Evolutionary conservation across 2,329 filamentous ascomycete genomes (phyloP).

Genomic region (Aspergillus sclerotialis): DNA sequence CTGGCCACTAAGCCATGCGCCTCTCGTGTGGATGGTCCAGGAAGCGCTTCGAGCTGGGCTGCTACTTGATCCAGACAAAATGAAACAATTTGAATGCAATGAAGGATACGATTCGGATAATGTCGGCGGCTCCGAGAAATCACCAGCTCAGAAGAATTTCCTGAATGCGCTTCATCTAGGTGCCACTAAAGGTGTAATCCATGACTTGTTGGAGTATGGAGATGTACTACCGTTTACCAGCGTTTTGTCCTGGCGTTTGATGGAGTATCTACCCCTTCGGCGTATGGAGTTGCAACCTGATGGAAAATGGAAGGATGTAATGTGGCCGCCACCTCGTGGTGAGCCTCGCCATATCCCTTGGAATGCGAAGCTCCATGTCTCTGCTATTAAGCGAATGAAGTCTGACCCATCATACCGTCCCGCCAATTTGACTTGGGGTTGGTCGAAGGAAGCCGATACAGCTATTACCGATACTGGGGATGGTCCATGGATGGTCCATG

Average conservation of each 20-base stretch:
- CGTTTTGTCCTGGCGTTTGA: slow-evolving; percentile 60
- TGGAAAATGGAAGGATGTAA: slow-evolving; percentile 59
- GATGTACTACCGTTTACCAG: slow-evolving; percentile 47
- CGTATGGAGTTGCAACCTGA: slow-evolving; percentile 60
- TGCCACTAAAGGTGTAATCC: slow-evolving; percentile 45
- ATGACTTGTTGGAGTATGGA: slow-evolving; percentile 59
- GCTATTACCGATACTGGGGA: no score
- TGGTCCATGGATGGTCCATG: no score
- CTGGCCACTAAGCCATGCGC: slow-evolving; percentile 55
- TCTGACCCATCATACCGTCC: slow-evolving; percentile 57
- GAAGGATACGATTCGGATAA: no score
- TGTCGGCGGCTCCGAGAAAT: slow-evolving; percentile 8
- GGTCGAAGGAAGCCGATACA: no score
- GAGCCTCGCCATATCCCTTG: slow-evolving; percentile 65
- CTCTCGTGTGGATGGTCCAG: slow-evolving; percentile 61
- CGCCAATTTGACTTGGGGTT: slow-evolving; percentile 65
- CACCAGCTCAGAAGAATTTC: slow-evolving; percentile 18
- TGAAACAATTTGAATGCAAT: slow-evolving; percentile 14
- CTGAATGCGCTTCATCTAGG: slow-evolving; percentile 13
- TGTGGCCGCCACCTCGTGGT: slow-evolving; percentile 66
- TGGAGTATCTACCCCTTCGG: slow-evolving; percentile 70
- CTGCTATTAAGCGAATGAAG: slow-evolving; percentile 63
- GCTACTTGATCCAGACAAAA: slow-evolving; percentile 48
- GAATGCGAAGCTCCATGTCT: slow-evolving; percentile 60
- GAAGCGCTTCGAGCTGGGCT: slow-evolving; percentile 58